These are phyloP conservation scores for Rubus idaeus DNA, from an alignment of 306 rosid genomes.

Conservation along the genomic window DNA sequence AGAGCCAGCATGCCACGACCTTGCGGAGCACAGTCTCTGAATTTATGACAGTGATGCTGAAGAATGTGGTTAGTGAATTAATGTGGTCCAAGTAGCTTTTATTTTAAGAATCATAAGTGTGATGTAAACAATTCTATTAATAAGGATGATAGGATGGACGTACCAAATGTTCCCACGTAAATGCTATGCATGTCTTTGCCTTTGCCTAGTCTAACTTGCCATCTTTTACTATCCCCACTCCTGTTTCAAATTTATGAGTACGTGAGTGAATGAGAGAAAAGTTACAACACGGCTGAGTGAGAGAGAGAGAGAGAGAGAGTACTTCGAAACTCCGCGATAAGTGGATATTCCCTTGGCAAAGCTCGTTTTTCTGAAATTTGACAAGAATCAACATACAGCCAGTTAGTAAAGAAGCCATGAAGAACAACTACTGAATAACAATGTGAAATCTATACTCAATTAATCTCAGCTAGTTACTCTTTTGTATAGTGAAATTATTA, in stretches of 20 bases:
- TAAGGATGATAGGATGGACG: background rate
- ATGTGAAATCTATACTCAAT: background rate
- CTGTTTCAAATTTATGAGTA: slow-evolving; percentile 9
- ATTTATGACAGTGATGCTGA: too few species aligned
- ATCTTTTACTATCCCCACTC: slow-evolving; percentile 13
- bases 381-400: background rate
- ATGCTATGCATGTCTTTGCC: slow-evolving; percentile 18
- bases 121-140: too few species aligned
- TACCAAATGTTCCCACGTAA: slow-evolving; percentile 25
- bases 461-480: too few species aligned
- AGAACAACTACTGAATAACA: too few species aligned
- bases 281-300: background rate
- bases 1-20: too few species aligned
- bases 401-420: too few species aligned
- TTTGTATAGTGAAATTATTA: too few species aligned
- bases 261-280: too few species aligned
- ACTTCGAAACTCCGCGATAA: slow-evolving; percentile 42
- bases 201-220: slow-evolving; percentile 27
- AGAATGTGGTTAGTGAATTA: too few species aligned
- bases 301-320: background rate
- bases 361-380: slow-evolving; percentile 18
- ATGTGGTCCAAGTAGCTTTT: too few species aligned
- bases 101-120: background rate
- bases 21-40: too few species aligned
- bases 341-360: slow-evolving; percentile 26